Conservation (phyloP, 2,329 filamentous ascomycete genomes). For the Fusarium sp. region DNA sequence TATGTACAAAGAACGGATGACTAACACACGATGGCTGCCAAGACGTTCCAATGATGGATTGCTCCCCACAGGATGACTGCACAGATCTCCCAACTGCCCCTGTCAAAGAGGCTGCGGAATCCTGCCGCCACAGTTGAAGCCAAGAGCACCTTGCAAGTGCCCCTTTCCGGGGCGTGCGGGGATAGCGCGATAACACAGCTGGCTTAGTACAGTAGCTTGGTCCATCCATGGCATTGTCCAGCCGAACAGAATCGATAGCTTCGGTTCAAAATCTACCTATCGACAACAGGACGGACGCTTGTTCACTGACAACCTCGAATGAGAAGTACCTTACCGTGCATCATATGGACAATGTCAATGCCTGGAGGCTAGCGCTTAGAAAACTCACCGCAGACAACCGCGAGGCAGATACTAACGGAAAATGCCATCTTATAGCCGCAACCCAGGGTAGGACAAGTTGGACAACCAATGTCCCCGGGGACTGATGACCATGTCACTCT, state of each 20-base stretch:
- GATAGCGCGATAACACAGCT: conserved; percentile 32
- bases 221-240: conserved; percentile 14
- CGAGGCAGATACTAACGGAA: conserved; percentile 21
- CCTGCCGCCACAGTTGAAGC: conserved; percentile 43
- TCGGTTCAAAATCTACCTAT: conserved; percentile 27
- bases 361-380: background rate
- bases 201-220: conserved; percentile 15
- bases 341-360: background rate
- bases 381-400: background rate
- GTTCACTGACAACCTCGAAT: conserved; percentile 13
- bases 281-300: conserved; percentile 3
- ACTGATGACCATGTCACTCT: conserved; percentile 21
- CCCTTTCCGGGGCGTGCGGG: conserved; percentile 42
- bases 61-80: conserved; percentile 4
- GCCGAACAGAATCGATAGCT: conserved; percentile 37
- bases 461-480: conserved; percentile 33
- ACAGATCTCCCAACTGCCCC: conserved; percentile 34
- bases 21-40: background rate
- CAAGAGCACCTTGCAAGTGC: conserved; percentile 36
- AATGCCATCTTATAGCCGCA: background rate
- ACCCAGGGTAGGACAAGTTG: conserved; percentile 17
- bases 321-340: background rate
- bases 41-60: background rate
- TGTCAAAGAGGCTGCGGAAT: conserved; percentile 45
- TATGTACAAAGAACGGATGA: background rate